phyloP scores from a whole-genome alignment of 2,329 filamentous ascomycete species.

The Didymellaceae sp. region DNA sequence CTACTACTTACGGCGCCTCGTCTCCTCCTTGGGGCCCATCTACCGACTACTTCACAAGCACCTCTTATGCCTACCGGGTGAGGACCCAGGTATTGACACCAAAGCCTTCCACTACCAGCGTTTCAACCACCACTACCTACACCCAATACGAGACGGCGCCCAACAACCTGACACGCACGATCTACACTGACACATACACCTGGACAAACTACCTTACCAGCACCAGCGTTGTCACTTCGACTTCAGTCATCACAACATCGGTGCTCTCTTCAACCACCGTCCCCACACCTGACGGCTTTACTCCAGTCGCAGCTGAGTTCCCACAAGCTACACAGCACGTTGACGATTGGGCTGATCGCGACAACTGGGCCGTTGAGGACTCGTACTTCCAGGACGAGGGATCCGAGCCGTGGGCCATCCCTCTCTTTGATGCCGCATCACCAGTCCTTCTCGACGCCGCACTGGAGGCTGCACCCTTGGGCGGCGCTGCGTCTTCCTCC shows the following conservation, averaged over 20 bases:
- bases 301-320: conserved; percentile 5
- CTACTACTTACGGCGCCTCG: conserved; percentile 7
- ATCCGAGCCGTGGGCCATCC: not conserved
- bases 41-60: conserved; percentile 14
- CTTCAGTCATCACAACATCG: conserved; percentile 6
- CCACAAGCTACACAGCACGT: conserved; percentile 13
- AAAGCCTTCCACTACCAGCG: conserved; percentile 14
- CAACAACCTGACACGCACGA: conserved; percentile 12
- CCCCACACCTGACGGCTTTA: conserved; percentile 8
- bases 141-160: conserved; percentile 11
- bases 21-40: conserved; percentile 10
- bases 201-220: conserved; percentile 13
- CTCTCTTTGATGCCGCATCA: not conserved
- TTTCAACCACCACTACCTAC: conserved; percentile 11
- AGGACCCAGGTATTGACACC: conserved; percentile 15
- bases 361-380: conserved; percentile 15
- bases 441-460: not conserved
- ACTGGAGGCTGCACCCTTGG: not conserved
- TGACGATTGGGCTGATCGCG: conserved; percentile 8
- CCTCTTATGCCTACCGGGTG: conserved; percentile 11
- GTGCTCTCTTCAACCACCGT: conserved; percentile 4
- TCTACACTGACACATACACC: conserved; percentile 18
- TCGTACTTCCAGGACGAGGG: conserved; percentile 12
- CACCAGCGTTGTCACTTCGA: conserved; percentile 4
- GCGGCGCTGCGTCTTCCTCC: not conserved